phyloP scores from a whole-genome alignment of 352 stramenopile genomes.

The Globisporangium echinulatum region DNA sequence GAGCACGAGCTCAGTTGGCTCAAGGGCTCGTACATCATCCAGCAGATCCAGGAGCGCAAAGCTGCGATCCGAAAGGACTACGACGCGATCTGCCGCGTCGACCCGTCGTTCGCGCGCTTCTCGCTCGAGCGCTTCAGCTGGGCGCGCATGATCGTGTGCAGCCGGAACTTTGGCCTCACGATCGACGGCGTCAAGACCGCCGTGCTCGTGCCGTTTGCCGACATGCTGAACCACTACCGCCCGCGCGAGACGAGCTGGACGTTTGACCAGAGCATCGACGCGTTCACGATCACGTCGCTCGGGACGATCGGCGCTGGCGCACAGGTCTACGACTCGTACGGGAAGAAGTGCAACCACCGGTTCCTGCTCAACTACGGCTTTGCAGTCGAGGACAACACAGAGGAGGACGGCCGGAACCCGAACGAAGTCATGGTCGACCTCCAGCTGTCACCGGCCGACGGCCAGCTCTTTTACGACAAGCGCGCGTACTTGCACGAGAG shows the following conservation, averaged over 20 bases:
- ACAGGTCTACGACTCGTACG: conserved; percentile 99
- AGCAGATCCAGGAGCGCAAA: conserved; percentile 95
- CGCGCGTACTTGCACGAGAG: conserved; percentile 80
- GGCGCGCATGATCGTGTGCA: conserved; percentile 98
- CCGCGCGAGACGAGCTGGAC: conserved; percentile 96
- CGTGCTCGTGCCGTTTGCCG: conserved; percentile 97
- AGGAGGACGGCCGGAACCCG: conserved; percentile 96
- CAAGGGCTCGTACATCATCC: conserved; percentile 88
- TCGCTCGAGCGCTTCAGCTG: conserved; percentile 97
- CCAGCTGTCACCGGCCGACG: conserved; percentile 52
- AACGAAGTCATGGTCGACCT: conserved; percentile 94
- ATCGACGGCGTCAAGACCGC: conserved; percentile 96
- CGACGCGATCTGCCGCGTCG: conserved; percentile 91
- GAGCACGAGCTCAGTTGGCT: conserved; percentile 91
- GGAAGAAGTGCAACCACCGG: conserved; percentile 99
- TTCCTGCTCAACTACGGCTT: conserved; percentile 99
- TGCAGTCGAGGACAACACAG: conserved; percentile 97
- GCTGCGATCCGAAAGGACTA: conserved; percentile 97
- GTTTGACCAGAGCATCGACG: conserved; percentile 77
- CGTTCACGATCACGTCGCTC: conserved; percentile 88
- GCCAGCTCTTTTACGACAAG: conserved; percentile 82
- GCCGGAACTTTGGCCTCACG: conserved; percentile 97
- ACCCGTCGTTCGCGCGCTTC: conserved; percentile 89
- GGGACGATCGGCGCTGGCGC: conserved; percentile 65
- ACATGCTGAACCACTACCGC: conserved; percentile 99